Base-by-base conservation (phyloP, 306 rosid species). In the Dalbergia oliveri region DNA sequence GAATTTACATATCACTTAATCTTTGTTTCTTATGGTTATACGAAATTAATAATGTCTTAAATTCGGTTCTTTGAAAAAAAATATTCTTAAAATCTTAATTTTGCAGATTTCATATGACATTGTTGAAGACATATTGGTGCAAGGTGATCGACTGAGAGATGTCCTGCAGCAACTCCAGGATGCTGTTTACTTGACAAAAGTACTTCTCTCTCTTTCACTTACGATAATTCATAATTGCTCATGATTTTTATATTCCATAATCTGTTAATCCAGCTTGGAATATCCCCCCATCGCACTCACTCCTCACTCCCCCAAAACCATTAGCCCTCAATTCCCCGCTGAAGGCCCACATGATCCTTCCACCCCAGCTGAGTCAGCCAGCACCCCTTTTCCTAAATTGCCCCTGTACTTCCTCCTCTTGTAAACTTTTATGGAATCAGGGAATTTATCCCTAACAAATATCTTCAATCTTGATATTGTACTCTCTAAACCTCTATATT, bases 141-240 rank as follows among this genome's bases (percentile, higher is more conserved):
- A 91, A 90, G 96, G 98, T 56, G 88, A 91, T 79, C 90, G 67
- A 54, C 70, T 93, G 72, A 90, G 88, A 83, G 96, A 95, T 79
- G 86, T 92, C 53, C 90, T 93, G 68, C 84, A 87, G 84, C 94
- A 93, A 84, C 97, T 95, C 80, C 96, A 95, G 79, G 98, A 95
- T 88, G 99, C 99, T 12, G 97, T 93, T 71, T 85, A 89, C 84
- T 72, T 95, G 93, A 93, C 97, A 47, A 95, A 95, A 94, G 99
- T 85, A 39, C 76, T 44, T 37, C 59, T 79, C 75, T 72, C 66
- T 69, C 66, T 43, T 31, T 44, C 83, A 58, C 58, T 60, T 59
- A 3, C 18, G 16, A 58, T 63, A 69, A 72, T 34, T 19, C 66
- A 53, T 57, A 72, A 4, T 11, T 79, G 64, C 23, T 45, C 34